Conservation (phyloP, 805 yeast species). For the Zygoascus tannicola region DNA sequence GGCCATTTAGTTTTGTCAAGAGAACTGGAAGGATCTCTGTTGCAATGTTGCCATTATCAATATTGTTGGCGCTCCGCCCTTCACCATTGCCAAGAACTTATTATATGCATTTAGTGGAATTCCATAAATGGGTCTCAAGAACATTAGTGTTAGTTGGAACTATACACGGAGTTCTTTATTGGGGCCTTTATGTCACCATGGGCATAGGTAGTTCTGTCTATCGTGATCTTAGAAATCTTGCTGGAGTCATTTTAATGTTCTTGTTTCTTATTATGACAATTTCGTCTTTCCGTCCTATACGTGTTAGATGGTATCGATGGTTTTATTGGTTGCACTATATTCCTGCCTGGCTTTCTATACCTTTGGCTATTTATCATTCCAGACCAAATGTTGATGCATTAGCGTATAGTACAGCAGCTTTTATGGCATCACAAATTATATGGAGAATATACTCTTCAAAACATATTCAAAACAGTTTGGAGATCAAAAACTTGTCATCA, state of each 20-base stretch:
- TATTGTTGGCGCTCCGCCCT: conserved; percentile 71
- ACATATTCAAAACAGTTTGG: conserved; percentile 11
- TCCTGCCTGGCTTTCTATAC: conserved; percentile 66
- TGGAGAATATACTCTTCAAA: conserved; percentile 35
- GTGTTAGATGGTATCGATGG: conserved; percentile 50
- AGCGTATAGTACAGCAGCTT: conserved; percentile 42
- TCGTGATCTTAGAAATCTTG: conserved; percentile 45
- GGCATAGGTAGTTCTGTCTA: conserved; percentile 38
- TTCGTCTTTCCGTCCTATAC: conserved; percentile 56
- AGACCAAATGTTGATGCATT: conserved; percentile 62
- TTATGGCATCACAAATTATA: conserved; percentile 49
- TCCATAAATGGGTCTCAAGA: conserved; percentile 89
- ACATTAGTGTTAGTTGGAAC: conserved; percentile 57
- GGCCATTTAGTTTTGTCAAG: conserved; percentile 48
- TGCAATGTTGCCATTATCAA: conserved; percentile 64
- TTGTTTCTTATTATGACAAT: conserved; percentile 54
- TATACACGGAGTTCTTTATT: conserved; percentile 48
- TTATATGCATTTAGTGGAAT: conserved; percentile 61
- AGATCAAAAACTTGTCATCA: conserved; percentile 35
- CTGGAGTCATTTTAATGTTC: conserved; percentile 62
- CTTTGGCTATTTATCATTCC: conserved; percentile 65
- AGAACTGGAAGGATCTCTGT: conserved; percentile 71
- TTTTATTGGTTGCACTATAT: conserved; percentile 68
- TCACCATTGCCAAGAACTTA: conserved; percentile 73
- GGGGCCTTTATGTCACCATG: conserved; percentile 41